Base-by-base conservation (phyloP, 2,329 filamentous ascomycete genomes). In the Colletotrichum destructivum region DNA sequence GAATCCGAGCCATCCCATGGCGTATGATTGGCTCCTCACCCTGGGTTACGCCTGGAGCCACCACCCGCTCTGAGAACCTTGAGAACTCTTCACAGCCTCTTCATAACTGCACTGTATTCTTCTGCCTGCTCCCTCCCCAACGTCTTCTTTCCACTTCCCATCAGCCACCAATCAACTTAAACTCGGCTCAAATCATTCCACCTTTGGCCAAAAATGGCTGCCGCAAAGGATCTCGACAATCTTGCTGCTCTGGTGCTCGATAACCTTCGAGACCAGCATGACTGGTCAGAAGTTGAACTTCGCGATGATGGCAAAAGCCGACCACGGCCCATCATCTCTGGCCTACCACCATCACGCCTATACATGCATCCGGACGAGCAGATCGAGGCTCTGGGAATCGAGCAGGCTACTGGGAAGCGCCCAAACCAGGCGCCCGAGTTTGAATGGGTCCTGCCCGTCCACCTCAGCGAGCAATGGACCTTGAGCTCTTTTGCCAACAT, bases 331-430 rank as follows among this genome's bases (percentile, higher is more conserved):
- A 80, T 96, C 63, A 86, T 96, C 68, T 91, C 90, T 26, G 94
- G 94, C 35, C 82, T 95, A 4, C 93, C 94, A 2, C 93, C 93
- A 0, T 87, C 88, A 55, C 88, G 91, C 56, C 86, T 95, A 52
- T 96, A 96, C 81, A 85, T 93, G 62, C 93, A 96, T 78, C 93
- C 94, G 2, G 94, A 96, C 79, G 93, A 95, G 82, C 94, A 96
- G 82, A 90, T 94, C 74, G 90, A 89, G 74, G 87, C 93, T 66
- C 85, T 95, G 66, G 91, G 91, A 75, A 85, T 87, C 40, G 89
- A 90, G 74, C 85, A 86, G 74, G 81, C 83, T 15, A 83, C 83
- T 1, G 85, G 85, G 16, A 80, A 84, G 66, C 80, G 80, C 54
- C 82, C 88, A 18, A 77, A 79, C 35, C 87, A 88, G 76, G 82